Evolutionary conservation across 768 basidiomycete genomes (phyloP).

Genomic region (Mycena polygramma): DNA sequence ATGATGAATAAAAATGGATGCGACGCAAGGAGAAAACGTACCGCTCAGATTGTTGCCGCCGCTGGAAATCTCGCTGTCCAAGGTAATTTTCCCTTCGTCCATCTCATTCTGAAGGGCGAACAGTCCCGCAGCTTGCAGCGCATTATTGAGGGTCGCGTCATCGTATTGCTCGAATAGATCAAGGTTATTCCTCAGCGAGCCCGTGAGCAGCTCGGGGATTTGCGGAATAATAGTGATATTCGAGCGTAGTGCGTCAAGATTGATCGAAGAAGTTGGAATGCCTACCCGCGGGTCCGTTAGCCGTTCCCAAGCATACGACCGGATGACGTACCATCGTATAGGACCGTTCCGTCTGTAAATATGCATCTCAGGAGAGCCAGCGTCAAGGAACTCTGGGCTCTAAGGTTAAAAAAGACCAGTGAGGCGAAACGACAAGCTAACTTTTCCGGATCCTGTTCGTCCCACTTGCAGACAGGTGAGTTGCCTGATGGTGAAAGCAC

Average conservation of each 20-base stretch:
- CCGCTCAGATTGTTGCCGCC: slow-evolving; percentile 53
- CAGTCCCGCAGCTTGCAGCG: slow-evolving; percentile 51
- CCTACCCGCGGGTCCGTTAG: too few species aligned
- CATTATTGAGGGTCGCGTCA: slow-evolving; percentile 52
- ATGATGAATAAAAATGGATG: too few species aligned
- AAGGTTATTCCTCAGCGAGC: slow-evolving; percentile 58
- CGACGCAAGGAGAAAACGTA: too few species aligned
- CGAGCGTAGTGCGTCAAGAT: slow-evolving; percentile 67
- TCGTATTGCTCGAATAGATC: slow-evolving; percentile 60
- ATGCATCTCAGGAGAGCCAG: slow-evolving; percentile 71
- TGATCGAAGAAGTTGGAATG: slow-evolving; percentile 55
- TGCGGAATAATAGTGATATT: slow-evolving; percentile 74
- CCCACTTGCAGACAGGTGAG: slow-evolving; percentile 48
- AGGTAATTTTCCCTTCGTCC: slow-evolving; percentile 40
- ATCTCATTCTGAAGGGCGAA: slow-evolving; percentile 25
- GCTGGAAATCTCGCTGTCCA: slow-evolving; percentile 58
- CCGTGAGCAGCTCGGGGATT: slow-evolving; percentile 54
- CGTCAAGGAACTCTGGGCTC: slow-evolving; percentile 62
- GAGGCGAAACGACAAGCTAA: slow-evolving; percentile 13
- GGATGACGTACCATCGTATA: slow-evolving; percentile 62
- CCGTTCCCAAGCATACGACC: too few species aligned
- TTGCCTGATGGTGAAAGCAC: neutral
- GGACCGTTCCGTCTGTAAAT: slow-evolving; percentile 66
- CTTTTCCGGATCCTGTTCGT: slow-evolving; percentile 62
- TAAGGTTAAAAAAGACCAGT: neutral